Percentiles rank a stretch among this genome's conserved stretches.
phyloP scores from a whole-genome alignment of 331 rosid genomes.

The Acacia concinna region DNA sequence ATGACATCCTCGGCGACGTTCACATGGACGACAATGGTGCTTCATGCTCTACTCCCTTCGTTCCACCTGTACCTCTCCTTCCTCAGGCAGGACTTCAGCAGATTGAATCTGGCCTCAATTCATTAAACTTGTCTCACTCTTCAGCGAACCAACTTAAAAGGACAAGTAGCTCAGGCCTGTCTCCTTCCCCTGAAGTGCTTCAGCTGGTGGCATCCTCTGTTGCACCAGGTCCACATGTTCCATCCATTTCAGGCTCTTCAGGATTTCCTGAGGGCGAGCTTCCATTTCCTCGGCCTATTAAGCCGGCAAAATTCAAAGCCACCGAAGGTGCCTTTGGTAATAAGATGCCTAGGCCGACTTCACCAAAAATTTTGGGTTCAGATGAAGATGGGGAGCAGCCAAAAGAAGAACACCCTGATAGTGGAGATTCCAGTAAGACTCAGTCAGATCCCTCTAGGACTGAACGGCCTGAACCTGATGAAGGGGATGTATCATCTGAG shows the following conservation, averaged over 20 bases:
- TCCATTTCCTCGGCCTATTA: conserved; percentile 61
- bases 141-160: conserved; percentile 45
- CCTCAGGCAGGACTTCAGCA: conserved; percentile 53
- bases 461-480: conserved; percentile 57
- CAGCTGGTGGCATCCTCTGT: conserved; percentile 83
- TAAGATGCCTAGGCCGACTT: conserved; percentile 40
- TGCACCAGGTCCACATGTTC: conserved; percentile 54
- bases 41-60: conserved; percentile 63
- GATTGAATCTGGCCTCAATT: conserved; percentile 60
- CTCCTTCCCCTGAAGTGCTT: conserved; percentile 95
- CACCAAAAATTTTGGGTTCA: conserved; percentile 41
- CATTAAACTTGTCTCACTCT: conserved; percentile 47
- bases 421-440: conserved; percentile 91
- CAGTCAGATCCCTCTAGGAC: conserved; percentile 72
- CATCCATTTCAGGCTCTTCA: conserved; percentile 53
- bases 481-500: conserved; percentile 76
- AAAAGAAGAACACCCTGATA: conserved; percentile 42
- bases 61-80: conserved; percentile 56
- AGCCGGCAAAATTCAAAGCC: conserved; percentile 49
- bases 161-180: conserved; percentile 49
- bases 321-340: conserved; percentile 44
- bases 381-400: conserved; percentile 38
- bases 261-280: conserved; percentile 48
- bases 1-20: conserved; percentile 41
- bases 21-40: conserved; percentile 55